Base-by-base conservation (phyloP, 148 eudicot genomes). In the Rhododendron griersonianum region DNA sequence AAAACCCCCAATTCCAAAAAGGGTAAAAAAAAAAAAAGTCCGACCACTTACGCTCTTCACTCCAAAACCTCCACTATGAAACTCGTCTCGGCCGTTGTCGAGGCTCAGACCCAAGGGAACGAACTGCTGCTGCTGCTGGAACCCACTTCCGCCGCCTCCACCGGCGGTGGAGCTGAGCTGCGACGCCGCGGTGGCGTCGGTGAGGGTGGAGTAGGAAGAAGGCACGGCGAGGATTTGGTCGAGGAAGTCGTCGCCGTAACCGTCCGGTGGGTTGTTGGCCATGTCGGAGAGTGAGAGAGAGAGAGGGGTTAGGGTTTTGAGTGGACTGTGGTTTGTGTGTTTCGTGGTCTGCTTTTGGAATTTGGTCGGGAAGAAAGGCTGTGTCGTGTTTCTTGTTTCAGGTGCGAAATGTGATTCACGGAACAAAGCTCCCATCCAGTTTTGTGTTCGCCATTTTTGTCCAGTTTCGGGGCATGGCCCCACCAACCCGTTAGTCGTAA, bases 161-260 rank as follows among this genome's bases (percentile, higher is more conserved):
- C n/a, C 45, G 79, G 67, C 35, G 53, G 67, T 57, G 48, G 61
- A 44, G 79, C 57, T 80, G 55, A 83, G 55, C 86, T 57, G 89
- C 25, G 87, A 23, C 73, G 83, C 57, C 73, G 87, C 18, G 53
- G 90, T 73, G 23, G 84, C 86, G 71, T 87, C 89, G 23, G 85
- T 37, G 63, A 85, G 83, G 30, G 82, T 82, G 48, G 86, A 33
- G 65, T 91, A 89, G 5, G 91, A 84, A 67, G 93, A 91, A 25
- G 76, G 76, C 5, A 88, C 84, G 1, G 91, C 83, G 57, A 91
- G 91, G 41, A 91, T 90, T 80, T 91, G 92, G 57, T 91, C 92
- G 47, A 91, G 91, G 88, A 91, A 91, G 77, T 91, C 93, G 45
- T 91, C 93, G 30, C 87, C 67, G 87, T 89, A 90, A 15, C 87